These are phyloP conservation scores for Macroventuria anomochaeta DNA, from an alignment of 2,329 filamentous ascomycete species.

Conservation along the genomic window DNA sequence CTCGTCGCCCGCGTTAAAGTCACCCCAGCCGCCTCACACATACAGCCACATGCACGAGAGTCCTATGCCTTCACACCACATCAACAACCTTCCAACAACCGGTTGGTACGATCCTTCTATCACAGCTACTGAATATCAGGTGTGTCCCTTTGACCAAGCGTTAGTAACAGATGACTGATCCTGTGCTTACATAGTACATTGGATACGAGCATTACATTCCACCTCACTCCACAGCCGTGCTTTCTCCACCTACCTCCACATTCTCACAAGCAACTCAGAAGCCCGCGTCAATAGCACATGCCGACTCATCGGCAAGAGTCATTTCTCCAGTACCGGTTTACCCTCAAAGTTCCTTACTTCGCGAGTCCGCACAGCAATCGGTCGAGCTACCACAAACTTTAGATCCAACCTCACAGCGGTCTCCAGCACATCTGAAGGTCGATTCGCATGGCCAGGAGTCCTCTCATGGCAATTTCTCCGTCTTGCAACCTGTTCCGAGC, in stretches of 20 bases:
- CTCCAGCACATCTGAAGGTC: conserved; percentile 17
- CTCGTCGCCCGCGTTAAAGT: conserved; percentile 42
- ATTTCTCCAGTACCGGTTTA: conserved; percentile 43
- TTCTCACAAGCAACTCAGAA: conserved; percentile 34
- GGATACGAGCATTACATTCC: conserved; percentile 43
- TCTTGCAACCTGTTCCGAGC: conserved; percentile 47
- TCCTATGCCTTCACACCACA: conserved; percentile 36
- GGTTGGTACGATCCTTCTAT: conserved; percentile 42
- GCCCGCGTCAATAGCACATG: conserved; percentile 26
- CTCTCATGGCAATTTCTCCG: conserved; percentile 54
- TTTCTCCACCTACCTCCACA: conserved; percentile 29
- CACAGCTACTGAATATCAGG: conserved; percentile 35
- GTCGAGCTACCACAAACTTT: conserved; percentile 1
- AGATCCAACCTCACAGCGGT: conserved; percentile 20
- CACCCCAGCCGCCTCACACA: conserved; percentile 39
- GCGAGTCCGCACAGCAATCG: conserved; percentile 1
- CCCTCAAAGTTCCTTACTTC: conserved; percentile 29
- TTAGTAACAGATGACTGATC: background rate
- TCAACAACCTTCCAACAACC: conserved; percentile 32
- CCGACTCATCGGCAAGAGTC: conserved; percentile 31
- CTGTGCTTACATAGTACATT: conserved; percentile 22
- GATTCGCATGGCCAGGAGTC: conserved; percentile 31
- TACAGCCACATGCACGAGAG: conserved; percentile 40
- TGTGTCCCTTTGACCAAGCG: background rate
- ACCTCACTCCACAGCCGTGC: conserved; percentile 38